phyloP scores from a whole-genome alignment of 129 eudicot species.

The Logfia minima region DNA sequence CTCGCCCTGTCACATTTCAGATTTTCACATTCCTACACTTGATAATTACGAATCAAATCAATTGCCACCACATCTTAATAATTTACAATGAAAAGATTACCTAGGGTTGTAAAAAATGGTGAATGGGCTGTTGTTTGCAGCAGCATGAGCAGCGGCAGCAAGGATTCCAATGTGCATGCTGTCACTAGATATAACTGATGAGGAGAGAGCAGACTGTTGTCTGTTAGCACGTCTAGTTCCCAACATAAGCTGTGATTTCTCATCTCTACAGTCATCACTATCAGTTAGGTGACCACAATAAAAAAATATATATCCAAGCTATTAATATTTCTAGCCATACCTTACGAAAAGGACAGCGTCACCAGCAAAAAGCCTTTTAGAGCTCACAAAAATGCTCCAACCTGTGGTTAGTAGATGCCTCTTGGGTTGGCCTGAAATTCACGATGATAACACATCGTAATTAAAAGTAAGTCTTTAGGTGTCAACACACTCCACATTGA shows the following conservation, averaged over 20 bases:
- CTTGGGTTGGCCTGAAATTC: constrained; percentile 85
- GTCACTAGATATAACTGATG: constrained; percentile 94
- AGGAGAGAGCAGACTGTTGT: constrained; percentile 90
- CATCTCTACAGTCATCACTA: constrained; percentile 58
- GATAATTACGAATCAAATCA: too few relatives aligned
- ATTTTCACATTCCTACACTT: neutral
- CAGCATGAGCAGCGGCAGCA: constrained; percentile 99
- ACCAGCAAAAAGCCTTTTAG: constrained; percentile 85
- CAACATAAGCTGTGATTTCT: constrained; percentile 80
- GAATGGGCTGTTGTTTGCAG: constrained; percentile 92
- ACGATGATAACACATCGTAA: constrained; percentile 1
- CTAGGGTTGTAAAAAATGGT: constrained; percentile 94
- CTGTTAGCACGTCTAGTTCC: constrained; percentile 81
- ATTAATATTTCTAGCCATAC: constrained; percentile 29
- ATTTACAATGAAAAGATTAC: constrained; percentile 29
- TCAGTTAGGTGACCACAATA: constrained; percentile 5
- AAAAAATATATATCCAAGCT: neutral
- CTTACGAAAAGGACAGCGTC: constrained; percentile 83
- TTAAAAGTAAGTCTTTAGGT: neutral
- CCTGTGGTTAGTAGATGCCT: constrained; percentile 93
- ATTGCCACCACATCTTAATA: too few relatives aligned
- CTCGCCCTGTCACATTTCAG: constrained; percentile 55
- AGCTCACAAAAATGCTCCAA: constrained; percentile 91
- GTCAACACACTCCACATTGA: neutral
- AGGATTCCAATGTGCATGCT: constrained; percentile 98